Evolutionary conservation across 129 eudicot genomes (phyloP).

Genomic region (Chrysanthemum seticuspe): DNA sequence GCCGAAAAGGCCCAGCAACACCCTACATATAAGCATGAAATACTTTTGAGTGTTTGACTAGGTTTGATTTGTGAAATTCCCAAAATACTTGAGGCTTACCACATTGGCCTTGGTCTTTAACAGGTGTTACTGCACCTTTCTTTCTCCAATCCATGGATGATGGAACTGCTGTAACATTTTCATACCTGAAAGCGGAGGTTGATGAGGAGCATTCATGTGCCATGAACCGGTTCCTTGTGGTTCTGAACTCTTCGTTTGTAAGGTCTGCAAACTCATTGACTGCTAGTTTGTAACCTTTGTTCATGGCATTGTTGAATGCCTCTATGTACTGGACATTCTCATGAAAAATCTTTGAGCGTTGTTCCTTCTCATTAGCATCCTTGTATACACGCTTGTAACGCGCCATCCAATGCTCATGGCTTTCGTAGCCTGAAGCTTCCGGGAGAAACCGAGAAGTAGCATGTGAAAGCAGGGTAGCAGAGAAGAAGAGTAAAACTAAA

Average conservation of each 20-base stretch:
- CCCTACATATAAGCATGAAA: not conserved
- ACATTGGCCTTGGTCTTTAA: constrained; percentile 50
- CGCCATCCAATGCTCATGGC: constrained; percentile 42
- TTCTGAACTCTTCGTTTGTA: constrained; percentile 36
- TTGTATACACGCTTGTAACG: constrained; percentile 36
- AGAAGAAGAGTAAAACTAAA: constrained; percentile 22
- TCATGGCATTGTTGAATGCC: constrained; percentile 33
- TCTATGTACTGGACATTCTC: constrained; percentile 35
- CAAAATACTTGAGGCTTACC: constrained; percentile 20
- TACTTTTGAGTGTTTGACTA: not conserved
- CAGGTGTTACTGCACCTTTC: constrained; percentile 37
- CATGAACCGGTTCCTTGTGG: constrained; percentile 26
- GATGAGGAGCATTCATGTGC: constrained; percentile 25
- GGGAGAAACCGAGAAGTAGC: constrained; percentile 23
- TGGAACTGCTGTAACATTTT: constrained; percentile 30
- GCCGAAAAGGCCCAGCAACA: constrained; percentile 39
- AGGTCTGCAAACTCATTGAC: constrained; percentile 40
- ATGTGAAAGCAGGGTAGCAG: constrained; percentile 20
- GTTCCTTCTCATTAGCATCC: constrained; percentile 30
- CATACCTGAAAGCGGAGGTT: constrained; percentile 24
- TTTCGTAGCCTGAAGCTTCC: constrained; percentile 15
- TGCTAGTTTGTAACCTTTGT: constrained; percentile 28
- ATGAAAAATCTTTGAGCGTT: constrained; percentile 26
- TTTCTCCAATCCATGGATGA: constrained; percentile 42
- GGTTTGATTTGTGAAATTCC: not conserved